Base-by-base conservation (phyloP, 116 monocot species). In the Posidonia oceanica region DNA sequence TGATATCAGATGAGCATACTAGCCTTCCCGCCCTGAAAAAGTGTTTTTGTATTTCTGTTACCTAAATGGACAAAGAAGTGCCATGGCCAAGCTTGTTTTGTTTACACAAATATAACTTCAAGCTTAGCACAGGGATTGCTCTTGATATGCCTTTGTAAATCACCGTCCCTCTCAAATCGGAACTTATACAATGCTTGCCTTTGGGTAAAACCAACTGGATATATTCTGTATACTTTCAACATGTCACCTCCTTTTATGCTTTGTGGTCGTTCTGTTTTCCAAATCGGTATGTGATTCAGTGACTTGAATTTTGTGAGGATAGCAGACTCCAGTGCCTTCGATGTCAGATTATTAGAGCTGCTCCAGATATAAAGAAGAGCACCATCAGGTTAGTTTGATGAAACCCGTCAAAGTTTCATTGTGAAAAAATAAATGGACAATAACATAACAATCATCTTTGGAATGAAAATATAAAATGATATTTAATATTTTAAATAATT, bases 211-310 rank as follows among this genome's bases (percentile, higher is more conserved):
- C 95, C 84, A 21, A 88, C 70, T 6, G 95, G 95, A 29, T 88
- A 86, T 63, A 95, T 75, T 78, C 64, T 83, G 36, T 91, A 76
- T 15, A 91, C 44, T 63, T 83, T 86, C 57, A 91, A 75, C 13
- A 84, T 84, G 39, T 82, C 61, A 18, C 78, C 84, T 15, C 82
- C 89, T 62, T 76, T 82, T 52, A 95, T 73, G 64, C 74, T 79
- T 44, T 64, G 58, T 59, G 88, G 91, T 59, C 94, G 86, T 72
- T 88, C 94, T 39, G 72, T 72, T 63, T 88, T 94, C 91, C 94
- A 90, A 15, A 90, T 52, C 4, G 90, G 91, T 2, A 70, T 53
- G 67, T 94, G 79, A 64, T 88, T 81, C 56, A 84, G 40, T 6
- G 91, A 87, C 59, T 72, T 76, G 64, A 88, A 94, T 66, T 84